Conservation (phyloP, 768 basidiomycete genomes). For the Cystofilobasidium ferigula region DNA sequence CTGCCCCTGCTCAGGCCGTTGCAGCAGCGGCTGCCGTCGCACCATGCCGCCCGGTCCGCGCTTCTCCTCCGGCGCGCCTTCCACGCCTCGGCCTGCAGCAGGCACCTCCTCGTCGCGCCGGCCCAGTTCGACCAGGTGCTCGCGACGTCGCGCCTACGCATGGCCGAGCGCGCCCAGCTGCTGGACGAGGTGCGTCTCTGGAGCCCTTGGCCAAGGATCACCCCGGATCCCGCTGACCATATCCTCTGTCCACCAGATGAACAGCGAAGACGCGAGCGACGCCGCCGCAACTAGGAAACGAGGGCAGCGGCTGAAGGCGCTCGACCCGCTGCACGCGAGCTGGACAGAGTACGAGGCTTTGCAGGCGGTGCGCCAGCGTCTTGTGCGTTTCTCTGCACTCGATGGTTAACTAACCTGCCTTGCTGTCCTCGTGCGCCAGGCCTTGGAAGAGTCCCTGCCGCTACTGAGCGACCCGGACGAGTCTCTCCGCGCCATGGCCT, state of each 20-base stretch:
- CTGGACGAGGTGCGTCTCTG: neutral
- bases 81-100: neutral
- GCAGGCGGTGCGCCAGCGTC: constrained; percentile 45
- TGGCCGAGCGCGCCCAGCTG: neutral
- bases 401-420: constrained; percentile 11
- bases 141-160: neutral
- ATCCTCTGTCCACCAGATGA: neutral
- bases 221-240: neutral
- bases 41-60: too few species aligned
- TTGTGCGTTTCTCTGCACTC: neutral
- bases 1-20: too few species aligned
- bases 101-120: neutral
- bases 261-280: neutral
- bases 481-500: constrained; percentile 60
- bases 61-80: too few species aligned
- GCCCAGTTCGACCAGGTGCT: neutral
- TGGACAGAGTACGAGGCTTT: constrained; percentile 58
- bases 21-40: too few species aligned
- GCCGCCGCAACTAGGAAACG: constrained; percentile 48
- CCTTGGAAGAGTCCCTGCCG: constrained; percentile 51
- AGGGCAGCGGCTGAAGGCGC: constrained; percentile 56
- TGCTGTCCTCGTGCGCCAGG: constrained; percentile 43
- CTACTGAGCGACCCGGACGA: constrained; percentile 65
- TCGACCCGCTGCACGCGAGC: constrained; percentile 54
- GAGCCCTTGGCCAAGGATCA: neutral